Evolutionary conservation across 2,329 filamentous ascomycete species (phyloP).

Genomic region (Pseudophaeomoniella oleicola): DNA sequence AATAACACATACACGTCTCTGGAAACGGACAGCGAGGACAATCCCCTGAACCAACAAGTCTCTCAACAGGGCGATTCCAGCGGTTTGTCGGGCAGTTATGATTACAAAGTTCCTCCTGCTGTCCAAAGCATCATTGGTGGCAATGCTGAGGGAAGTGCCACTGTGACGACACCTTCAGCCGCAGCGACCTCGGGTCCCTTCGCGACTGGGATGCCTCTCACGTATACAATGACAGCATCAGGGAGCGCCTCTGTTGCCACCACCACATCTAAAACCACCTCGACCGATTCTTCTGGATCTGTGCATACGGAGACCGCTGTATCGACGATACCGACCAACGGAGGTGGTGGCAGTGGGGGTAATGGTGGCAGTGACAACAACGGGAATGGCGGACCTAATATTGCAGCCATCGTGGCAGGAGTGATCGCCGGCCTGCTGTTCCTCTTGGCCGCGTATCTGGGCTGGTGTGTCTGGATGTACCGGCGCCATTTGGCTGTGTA

Average conservation of each 20-base stretch:
- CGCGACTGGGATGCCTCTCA: constrained; percentile 53
- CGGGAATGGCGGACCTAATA: constrained; percentile 23
- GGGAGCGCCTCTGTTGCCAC: constrained; percentile 15
- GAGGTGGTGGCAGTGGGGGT: constrained; percentile 31
- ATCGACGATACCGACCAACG: constrained; percentile 15
- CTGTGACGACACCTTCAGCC: constrained; percentile 46
- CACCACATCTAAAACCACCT: neutral
- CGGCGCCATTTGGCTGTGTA: constrained; percentile 56
- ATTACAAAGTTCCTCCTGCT: constrained; percentile 54
- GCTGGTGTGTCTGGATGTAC: constrained; percentile 66
- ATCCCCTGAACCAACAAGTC: constrained; percentile 35
- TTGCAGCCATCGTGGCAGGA: constrained; percentile 42
- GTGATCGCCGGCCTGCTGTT: constrained; percentile 53
- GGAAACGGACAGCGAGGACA: constrained; percentile 32
- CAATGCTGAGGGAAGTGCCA: constrained; percentile 51
- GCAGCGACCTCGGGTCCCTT: constrained; percentile 54
- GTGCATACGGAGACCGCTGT: constrained; percentile 22
- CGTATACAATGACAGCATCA: constrained; percentile 42
- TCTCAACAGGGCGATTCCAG: constrained; percentile 37
- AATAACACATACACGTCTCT: constrained; percentile 53
- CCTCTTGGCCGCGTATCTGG: constrained; percentile 54
- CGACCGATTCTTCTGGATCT: constrained; percentile 24
- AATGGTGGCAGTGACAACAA: constrained; percentile 7
- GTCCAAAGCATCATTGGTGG: constrained; percentile 57
- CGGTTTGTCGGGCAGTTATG: constrained; percentile 43